These are phyloP conservation scores for Dipodascus albidus DNA, from an alignment of 805 yeast species.

Conservation along the genomic window DNA sequence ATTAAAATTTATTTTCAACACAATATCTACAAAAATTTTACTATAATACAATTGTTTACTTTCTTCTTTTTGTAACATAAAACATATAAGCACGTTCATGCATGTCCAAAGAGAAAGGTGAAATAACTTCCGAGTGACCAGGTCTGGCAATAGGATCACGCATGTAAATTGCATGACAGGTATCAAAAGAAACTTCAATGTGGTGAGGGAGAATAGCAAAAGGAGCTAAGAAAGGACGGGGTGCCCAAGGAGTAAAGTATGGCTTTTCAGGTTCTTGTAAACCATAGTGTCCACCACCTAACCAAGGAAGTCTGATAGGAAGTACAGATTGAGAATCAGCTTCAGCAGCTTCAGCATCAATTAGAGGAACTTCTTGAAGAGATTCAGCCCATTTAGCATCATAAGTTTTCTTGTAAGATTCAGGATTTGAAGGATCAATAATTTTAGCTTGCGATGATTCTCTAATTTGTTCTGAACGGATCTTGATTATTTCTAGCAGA, in stretches of 20 bases:
- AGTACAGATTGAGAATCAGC: conserved; percentile 37
- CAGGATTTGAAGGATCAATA: conserved; percentile 3
- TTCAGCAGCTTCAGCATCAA: conserved; percentile 34
- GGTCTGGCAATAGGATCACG: conserved; percentile 97
- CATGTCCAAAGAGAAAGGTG: conserved; percentile 71
- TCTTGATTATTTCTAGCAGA: conserved; percentile 21
- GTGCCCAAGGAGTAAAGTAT: conserved; percentile 94
- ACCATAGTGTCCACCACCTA: conserved; percentile 61
- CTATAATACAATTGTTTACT: conserved; percentile 13
- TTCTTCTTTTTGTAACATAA: conserved; percentile 35
- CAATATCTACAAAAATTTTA: neutral
- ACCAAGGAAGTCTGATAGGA: conserved; percentile 69
- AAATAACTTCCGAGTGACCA: conserved; percentile 88
- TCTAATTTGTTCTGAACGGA: conserved; percentile 16
- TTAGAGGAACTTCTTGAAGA: conserved; percentile 32
- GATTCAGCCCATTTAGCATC: conserved; percentile 41
- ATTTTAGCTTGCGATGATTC: conserved; percentile 9
- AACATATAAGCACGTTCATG: conserved; percentile 95
- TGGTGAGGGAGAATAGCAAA: conserved; percentile 89
- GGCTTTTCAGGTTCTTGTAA: conserved; percentile 65
- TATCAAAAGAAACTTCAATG: conserved; percentile 76
- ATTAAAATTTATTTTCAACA: no score
- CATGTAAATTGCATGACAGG: conserved; percentile 93
- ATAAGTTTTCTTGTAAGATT: conserved; percentile 28
- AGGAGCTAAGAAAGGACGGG: conserved; percentile 87